Evolutionary conservation across 1,284 basidiomycete species (phyloP).

Genomic region (Coniferiporia sulphurascens): DNA sequence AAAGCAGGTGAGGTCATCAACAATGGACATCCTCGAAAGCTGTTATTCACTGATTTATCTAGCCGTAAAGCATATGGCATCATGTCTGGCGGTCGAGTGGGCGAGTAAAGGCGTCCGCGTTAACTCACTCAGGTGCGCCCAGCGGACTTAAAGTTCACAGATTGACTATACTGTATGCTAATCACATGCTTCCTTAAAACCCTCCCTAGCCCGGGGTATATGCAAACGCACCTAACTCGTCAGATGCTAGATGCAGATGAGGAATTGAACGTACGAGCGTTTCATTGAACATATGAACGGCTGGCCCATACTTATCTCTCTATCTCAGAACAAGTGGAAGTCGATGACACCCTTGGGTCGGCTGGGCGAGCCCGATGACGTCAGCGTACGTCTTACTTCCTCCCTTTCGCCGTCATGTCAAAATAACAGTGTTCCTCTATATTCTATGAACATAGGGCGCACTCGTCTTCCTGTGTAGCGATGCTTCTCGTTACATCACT

Average conservation of each 20-base stretch:
- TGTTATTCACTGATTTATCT: slow-evolving; percentile 13
- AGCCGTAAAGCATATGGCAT: slow-evolving; percentile 87
- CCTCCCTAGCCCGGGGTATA: slow-evolving; percentile 72
- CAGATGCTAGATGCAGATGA: slow-evolving; percentile 69
- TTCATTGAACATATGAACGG: not conserved
- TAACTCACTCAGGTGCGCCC: slow-evolving; percentile 61
- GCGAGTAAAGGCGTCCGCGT: slow-evolving; percentile 82
- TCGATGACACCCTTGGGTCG: slow-evolving; percentile 85
- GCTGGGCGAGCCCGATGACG: slow-evolving; percentile 17
- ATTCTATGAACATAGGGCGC: slow-evolving; percentile 10
- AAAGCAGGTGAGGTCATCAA: slow-evolving; percentile 58
- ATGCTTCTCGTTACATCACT: slow-evolving; percentile 15
- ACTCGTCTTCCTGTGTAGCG: slow-evolving; percentile 14
- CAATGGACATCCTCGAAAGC: not conserved
- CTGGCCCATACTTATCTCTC: not conserved
- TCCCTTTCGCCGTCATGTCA: not conserved
- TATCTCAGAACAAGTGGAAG: slow-evolving; percentile 77
- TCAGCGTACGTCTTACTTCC: slow-evolving; percentile 1
- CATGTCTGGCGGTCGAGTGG: slow-evolving; percentile 86
- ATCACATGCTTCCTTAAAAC: too few relatives aligned
- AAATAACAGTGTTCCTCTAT: not conserved
- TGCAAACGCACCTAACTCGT: slow-evolving; percentile 82
- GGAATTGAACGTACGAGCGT: slow-evolving; percentile 59
- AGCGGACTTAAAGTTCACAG: too few relatives aligned
- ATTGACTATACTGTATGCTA: too few relatives aligned